Percentiles rank a stretch among this genome's conserved stretches.
phyloP scores from a whole-genome alignment of 2,329 filamentous ascomycete genomes.

The Aspergillus nomiae region DNA sequence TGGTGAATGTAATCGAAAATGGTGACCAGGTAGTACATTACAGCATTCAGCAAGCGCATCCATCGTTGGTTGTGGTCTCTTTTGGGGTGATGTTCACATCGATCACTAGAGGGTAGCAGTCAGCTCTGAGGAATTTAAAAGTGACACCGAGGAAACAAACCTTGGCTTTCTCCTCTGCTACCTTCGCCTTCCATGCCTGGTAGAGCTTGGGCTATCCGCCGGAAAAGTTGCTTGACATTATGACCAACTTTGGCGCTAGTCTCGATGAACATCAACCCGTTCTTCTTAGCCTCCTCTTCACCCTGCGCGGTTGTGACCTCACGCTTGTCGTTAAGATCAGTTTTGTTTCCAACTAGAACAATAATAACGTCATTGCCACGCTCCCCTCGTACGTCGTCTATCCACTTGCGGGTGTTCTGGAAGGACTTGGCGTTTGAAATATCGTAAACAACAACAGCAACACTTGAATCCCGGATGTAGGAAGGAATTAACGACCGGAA shows the following conservation, averaged over 20 bases:
- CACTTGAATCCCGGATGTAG: slow-evolving; percentile 96
- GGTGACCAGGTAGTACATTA: slow-evolving; percentile 13
- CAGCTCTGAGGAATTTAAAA: slow-evolving; percentile 20
- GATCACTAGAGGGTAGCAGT: slow-evolving; percentile 66
- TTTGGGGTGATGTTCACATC: slow-evolving; percentile 83
- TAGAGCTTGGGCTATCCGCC: slow-evolving; percentile 95
- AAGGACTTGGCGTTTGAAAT: slow-evolving; percentile 97
- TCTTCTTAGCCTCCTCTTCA: slow-evolving; percentile 97
- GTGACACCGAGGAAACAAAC: slow-evolving; percentile 55
- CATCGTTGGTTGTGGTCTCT: slow-evolving; percentile 68
- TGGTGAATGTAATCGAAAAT: slow-evolving; percentile 14
- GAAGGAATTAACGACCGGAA: slow-evolving; percentile 97
- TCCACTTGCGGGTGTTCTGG: slow-evolving; percentile 99
- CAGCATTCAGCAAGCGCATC: slow-evolving; percentile 63
- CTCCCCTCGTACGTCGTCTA: slow-evolving; percentile 95
- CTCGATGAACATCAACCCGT: slow-evolving; percentile 98
- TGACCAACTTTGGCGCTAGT: slow-evolving; percentile 97
- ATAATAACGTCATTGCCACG: slow-evolving; percentile 98
- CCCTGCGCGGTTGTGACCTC: slow-evolving; percentile 96
- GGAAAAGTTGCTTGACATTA: slow-evolving; percentile 97
- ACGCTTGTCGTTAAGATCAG: slow-evolving; percentile 95
- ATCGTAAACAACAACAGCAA: slow-evolving; percentile 98
- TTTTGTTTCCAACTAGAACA: slow-evolving; percentile 98
- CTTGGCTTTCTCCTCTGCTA: slow-evolving; percentile 75
- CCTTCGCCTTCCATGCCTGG: slow-evolving; percentile 96